Evolutionary conservation across 2,329 filamentous ascomycete genomes (phyloP), one percentile per base, ranked within the genome.

Genomic region (Drechmeria coniospora): DNA sequence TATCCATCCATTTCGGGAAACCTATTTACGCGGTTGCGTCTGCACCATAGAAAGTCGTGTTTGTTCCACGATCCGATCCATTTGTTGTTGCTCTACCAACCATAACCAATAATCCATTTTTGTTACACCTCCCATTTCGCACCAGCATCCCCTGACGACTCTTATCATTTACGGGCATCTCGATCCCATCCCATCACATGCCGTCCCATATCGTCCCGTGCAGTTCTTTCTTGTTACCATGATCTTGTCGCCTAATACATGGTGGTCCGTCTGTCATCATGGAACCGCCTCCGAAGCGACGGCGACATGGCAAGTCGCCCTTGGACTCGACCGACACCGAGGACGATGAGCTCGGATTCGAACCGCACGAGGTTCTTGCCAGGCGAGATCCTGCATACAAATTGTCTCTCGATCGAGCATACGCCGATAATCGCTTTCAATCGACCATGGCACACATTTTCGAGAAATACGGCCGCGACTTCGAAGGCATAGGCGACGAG

Each of bases 391-490:
- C 67, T 11, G 58, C 64, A 28, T 61, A 64, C 34, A 63, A 72
- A 30, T 55, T 83, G 11, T 61, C 72, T 25, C 58, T 67, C 34
- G 72, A 68, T 26, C 68, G 79, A 37, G 65, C 69, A 27, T 63
- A 65, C 30, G 79, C 83, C 32, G 74, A 81, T 35, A 58, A 64
- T 36, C 74, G 73, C 32, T 66, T 93, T 22, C 87, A 90, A 49
- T 75, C 73, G n/a, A 74, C 74, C 5, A 90, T 92, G 48, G 84
- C 93, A 46, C 61, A 70, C 31, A 92, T 95, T 30, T 93, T 93
- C 47, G 70, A 78, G 34, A 94, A 92, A 50, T 94, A 92, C 49
- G 74, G 67, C 29, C 74, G 65, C 37, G 79, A 94, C 47, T 93
- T 93, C 44, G 73, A 74, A 2, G 79, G 75, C 4, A 65, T 87